Percentiles rank a stretch among this genome's conserved stretches.
Evolutionary conservation across 352 stramenopile species (phyloP).

Genomic region (Phytophthora pinifolia): DNA sequence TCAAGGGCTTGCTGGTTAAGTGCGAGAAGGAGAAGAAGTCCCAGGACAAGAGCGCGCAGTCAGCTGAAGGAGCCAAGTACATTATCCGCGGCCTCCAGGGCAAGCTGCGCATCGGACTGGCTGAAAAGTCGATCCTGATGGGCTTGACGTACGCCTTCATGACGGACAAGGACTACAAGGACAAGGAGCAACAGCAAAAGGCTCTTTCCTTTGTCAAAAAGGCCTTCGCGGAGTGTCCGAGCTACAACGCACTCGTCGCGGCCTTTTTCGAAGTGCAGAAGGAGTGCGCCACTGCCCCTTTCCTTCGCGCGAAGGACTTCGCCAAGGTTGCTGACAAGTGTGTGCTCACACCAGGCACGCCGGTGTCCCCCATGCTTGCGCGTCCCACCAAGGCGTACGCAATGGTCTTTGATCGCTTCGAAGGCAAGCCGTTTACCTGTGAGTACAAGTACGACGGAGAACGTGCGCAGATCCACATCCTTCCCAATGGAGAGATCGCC

Average conservation of each 20-base stretch:
- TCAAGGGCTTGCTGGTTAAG: slow-evolving; percentile 96
- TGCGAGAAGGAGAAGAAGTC: slow-evolving; percentile 83
- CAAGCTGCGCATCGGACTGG: slow-evolving; percentile 98
- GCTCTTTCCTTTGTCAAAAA: slow-evolving; percentile 96
- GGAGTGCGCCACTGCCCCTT: slow-evolving; percentile 35
- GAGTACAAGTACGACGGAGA: slow-evolving; percentile 99
- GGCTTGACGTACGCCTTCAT: slow-evolving; percentile 96
- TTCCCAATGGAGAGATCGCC: slow-evolving; percentile 85
- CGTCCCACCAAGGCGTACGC: slow-evolving; percentile 96
- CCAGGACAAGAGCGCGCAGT: slow-evolving; percentile 58
- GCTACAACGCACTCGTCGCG: slow-evolving; percentile 94
- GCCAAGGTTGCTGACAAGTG: slow-evolving; percentile 73
- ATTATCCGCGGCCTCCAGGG: slow-evolving; percentile 98
- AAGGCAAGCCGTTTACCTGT: slow-evolving; percentile 96
- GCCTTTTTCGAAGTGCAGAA: slow-evolving; percentile 80
- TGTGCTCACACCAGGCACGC: slow-evolving; percentile 94
- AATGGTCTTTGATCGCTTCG: slow-evolving; percentile 97
- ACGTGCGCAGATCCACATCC: slow-evolving; percentile 95
- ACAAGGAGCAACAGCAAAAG: slow-evolving; percentile 88
- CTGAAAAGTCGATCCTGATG: slow-evolving; percentile 97
- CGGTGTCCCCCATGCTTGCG: slow-evolving; percentile 98
- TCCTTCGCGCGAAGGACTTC: slow-evolving; percentile 61
- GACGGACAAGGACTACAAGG: slow-evolving; percentile 77
- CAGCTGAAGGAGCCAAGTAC: slow-evolving; percentile 93
- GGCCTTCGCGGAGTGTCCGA: slow-evolving; percentile 96